These are phyloP conservation scores for Suillus plorans DNA, from an alignment of 768 basidiomycete species.

Conservation along the genomic window DNA sequence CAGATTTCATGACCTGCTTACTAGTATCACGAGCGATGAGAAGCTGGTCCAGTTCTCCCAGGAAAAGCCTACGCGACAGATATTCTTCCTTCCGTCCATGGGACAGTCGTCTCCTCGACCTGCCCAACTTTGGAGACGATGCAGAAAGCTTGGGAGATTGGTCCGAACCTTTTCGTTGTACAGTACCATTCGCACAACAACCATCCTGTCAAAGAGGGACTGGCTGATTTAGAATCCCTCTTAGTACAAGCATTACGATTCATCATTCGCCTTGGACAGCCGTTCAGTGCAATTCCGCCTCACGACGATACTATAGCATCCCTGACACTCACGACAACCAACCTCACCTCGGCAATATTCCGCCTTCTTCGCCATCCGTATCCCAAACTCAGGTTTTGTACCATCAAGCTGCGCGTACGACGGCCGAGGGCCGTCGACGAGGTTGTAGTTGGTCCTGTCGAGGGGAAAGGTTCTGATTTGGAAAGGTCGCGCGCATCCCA, in stretches of 20 bases:
- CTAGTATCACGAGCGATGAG: neutral
- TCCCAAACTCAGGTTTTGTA: conserved; percentile 20
- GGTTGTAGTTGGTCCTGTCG: no score
- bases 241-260: neutral
- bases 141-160: neutral
- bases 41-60: neutral
- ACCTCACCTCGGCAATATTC: no score
- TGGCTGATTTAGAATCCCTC: neutral
- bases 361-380: conserved; percentile 19
- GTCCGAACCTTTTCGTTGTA: neutral
- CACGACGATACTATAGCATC: no score
- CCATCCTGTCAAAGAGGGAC: neutral
- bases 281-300: neutral
- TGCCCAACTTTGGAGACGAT: neutral
- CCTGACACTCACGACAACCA: no score
- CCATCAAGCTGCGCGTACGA: conserved; percentile 8
- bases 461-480: no score
- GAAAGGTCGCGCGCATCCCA: no score
- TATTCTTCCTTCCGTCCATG: neutral
- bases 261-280: neutral
- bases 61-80: neutral
- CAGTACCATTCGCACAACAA: neutral
- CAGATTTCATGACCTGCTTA: neutral
- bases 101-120: neutral
- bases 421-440: neutral